Evolutionary conservation across 2,329 filamentous ascomycete genomes (phyloP).

Genomic region (Escovopsis sp.): DNA sequence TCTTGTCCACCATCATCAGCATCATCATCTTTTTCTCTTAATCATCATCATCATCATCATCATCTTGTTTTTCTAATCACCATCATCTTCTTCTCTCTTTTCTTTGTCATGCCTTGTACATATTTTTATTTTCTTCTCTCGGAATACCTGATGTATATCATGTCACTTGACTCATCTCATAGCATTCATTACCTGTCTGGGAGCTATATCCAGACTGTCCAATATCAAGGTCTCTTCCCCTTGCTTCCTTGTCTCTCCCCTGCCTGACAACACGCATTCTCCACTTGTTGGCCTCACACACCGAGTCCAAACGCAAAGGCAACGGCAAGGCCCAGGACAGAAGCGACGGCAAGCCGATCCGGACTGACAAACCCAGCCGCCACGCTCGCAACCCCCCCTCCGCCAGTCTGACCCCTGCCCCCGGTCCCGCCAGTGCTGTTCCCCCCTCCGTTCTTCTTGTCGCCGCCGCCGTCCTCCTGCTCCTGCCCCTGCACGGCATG

Average conservation of each 20-base stretch:
- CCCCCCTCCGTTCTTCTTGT: constrained; percentile 1
- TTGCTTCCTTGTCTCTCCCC: background rate
- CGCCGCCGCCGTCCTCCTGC: constrained; percentile 12
- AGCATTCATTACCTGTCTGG: too few species aligned
- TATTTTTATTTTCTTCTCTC: too few species aligned
- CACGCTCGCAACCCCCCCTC: background rate
- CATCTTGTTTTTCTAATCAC: too few species aligned
- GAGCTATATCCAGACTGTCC: too few species aligned
- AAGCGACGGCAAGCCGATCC: constrained; percentile 17
- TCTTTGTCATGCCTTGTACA: too few species aligned
- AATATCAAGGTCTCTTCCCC: too few species aligned
- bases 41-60: too few species aligned
- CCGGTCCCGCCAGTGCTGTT: constrained; percentile 8
- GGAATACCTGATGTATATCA: too few species aligned
- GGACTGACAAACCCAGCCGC: constrained; percentile 12
- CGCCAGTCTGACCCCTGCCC: constrained; percentile 4
- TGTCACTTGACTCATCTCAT: too few species aligned
- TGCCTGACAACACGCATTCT: background rate
- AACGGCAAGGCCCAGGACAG: constrained; percentile 23
- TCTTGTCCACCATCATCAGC: background rate
- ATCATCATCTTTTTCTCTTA: too few species aligned
- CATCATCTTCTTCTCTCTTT: too few species aligned
- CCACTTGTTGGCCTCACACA: constrained; percentile 4
- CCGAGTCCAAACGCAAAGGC: constrained; percentile 24
- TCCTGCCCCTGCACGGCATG: constrained; percentile 11